Base-by-base conservation (phyloP, 306 rosid genomes). In the Styphnolobium japonicum region DNA sequence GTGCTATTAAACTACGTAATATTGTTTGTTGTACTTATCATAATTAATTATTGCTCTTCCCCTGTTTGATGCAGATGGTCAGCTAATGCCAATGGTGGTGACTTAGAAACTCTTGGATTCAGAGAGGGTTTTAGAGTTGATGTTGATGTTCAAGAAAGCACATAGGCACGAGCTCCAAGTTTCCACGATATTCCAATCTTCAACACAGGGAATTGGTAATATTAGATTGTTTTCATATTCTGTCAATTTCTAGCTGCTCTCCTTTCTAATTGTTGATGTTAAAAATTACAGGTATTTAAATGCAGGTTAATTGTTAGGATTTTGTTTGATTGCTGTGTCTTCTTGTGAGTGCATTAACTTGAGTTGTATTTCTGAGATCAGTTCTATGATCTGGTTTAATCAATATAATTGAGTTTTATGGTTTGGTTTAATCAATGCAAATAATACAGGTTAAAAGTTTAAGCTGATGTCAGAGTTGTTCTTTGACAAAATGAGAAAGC, bases 121-220 rank as follows among this genome's bases (percentile, higher is more conserved):
- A 95, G 82, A 85, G 96, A 89, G 70, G 97, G 98, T 25, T 95
- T 36, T 78, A 91, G 98, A 86, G 97, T 95, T 76, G 98, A 91
- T 62, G 92, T 95, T 78, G 98, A 95, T 85, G 77, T 92, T 76
- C 94, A 96, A 12, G 97, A 88, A 25, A 80, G 87, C 80, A 91
- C 98, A 58, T 95, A 98, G 98, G 86, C 81, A 10, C 89, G 81
- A 67, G 92, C 98, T 70, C 90, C 87, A 33, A 82, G 82, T 77
- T 91, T 91, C 86, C 98, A 95, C 36, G 89, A 92, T 71, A 86
- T 91, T 87, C 82, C 92, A 75, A 83, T 95, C 65, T 90, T 92
- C 40, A 95, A 91, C 88, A 95, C 98, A 0, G 98, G 98, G 21
- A 98, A 95, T 82, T 95, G 98, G 98, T 94, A 89, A 72, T 71